Conservation (phyloP, 441 rosid species). For the Erodium texanum region DNA sequence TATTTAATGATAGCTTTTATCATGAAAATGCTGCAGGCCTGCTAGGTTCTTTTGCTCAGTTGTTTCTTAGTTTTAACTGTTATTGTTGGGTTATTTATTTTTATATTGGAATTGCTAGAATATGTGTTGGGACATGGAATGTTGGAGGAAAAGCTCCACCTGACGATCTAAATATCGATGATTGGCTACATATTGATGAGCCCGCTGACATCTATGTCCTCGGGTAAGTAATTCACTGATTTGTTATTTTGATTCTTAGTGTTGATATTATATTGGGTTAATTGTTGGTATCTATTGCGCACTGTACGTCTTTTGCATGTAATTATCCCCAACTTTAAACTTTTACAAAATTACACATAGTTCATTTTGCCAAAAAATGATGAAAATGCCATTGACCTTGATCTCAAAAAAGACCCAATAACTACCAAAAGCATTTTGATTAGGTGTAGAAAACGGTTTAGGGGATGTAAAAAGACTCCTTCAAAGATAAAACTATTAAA, state of each 20-base stretch:
- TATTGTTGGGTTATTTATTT: neutral
- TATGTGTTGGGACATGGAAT: slow-evolving; percentile 85
- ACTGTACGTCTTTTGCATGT: no score
- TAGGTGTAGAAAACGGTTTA: no score
- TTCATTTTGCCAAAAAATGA: no score
- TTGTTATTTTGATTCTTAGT: slow-evolving; percentile 9
- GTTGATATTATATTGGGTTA: neutral
- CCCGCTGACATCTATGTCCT: slow-evolving; percentile 91
- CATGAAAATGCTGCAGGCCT: slow-evolving; percentile 11
- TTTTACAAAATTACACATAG: no score
- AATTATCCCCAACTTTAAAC: no score
- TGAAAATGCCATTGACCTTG: no score
- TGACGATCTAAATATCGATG: slow-evolving; percentile 79
- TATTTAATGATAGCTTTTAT: neutral
- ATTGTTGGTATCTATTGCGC: no score
- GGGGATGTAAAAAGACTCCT: no score
- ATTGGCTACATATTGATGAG: slow-evolving; percentile 63
- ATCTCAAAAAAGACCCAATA: no score
- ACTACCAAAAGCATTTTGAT: no score
- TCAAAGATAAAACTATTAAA: no score
- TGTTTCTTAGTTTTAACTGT: neutral
- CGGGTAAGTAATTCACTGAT: slow-evolving; percentile 42
- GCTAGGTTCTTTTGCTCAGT: slow-evolving; percentile 4
- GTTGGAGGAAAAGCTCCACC: slow-evolving; percentile 83
- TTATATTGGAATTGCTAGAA: slow-evolving; percentile 29